phyloP scores from a whole-genome alignment of 2,329 filamentous ascomycete genomes.

The Fusarium proliferatum region DNA sequence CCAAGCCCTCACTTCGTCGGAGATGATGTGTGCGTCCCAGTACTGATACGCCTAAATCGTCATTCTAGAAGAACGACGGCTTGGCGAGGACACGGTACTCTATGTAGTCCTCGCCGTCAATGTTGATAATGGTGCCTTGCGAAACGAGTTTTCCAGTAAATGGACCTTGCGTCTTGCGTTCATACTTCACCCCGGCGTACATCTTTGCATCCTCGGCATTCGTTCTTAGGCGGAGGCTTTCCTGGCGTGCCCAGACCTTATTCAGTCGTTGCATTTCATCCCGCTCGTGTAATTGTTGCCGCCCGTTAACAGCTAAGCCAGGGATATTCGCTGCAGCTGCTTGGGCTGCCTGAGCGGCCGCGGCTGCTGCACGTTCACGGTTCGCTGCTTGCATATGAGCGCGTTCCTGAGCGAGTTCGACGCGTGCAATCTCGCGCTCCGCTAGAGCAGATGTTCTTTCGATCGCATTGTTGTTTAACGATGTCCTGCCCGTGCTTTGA shows the following conservation, averaged over 20 bases:
- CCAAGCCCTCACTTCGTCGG: neutral
- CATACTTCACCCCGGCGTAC: conserved; percentile 70
- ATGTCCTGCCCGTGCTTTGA: conserved; percentile 24
- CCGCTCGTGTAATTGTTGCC: conserved; percentile 57
- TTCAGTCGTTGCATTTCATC: conserved; percentile 64
- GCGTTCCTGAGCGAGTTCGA: conserved; percentile 63
- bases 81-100: conserved; percentile 74
- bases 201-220: conserved; percentile 66
- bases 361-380: conserved; percentile 52
- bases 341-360: conserved; percentile 48
- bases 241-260: conserved; percentile 66
- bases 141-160: conserved; percentile 73
- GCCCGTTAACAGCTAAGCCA: conserved; percentile 41
- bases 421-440: conserved; percentile 62
- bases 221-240: conserved; percentile 57
- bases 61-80: conserved; percentile 65
- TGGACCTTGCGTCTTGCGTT: conserved; percentile 69
- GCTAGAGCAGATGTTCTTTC: conserved; percentile 63
- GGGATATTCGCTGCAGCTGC: conserved; percentile 46
- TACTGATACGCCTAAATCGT: too few relatives aligned
- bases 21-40: neutral
- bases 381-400: conserved; percentile 60
- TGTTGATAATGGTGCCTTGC: conserved; percentile 69
- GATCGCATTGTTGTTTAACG: conserved; percentile 48
- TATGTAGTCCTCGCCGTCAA: conserved; percentile 75